Evolutionary conservation across 164 flowering plant species (phyloP), one percentile per base, ranked within the genome.

Genomic region (Platanus orientalis): DNA sequence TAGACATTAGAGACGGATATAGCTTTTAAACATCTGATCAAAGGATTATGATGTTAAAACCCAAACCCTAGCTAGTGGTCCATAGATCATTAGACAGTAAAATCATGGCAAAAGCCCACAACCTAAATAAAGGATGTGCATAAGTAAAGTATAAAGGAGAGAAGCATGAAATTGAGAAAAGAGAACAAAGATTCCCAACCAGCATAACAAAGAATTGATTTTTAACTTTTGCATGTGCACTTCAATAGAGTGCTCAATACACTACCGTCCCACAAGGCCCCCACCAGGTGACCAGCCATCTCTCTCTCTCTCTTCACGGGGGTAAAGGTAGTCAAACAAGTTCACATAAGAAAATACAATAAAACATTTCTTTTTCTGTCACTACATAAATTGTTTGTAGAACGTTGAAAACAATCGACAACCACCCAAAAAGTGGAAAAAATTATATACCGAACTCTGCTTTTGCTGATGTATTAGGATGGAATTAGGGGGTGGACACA

Each of bases 231-330:
- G 47, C 58, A 59, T 45, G 62, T 44, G 51, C 53, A 40, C 62
- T 16, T 0, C 3, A 34, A 27, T 27, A 16, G 17, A 59, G 62
- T 59, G 62, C 52, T 44, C 52, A 59, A 17, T 9, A 26, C 62
- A 59, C 52, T 11, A 59, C 62, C 36, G 52, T 45, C 51, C 34
- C 52, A 42, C 62, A 44, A 42, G 32, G 14, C 51, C 1, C 30
- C 50, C 49, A 13, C 50, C 40, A 36, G 1, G 16, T 0, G 30
- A 9, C 14, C 12, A 7, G 23, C n/a, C 48, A 58, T 28, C 21
- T 0, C 4, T 25, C 26, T 2, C 24, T 10, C 40, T 20, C 4
- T 11, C 24, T 12, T 7, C 16, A 13, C n/a, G 10, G 3, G 49
- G n/a, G 19, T 16, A 45, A 45, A 45, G 49, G 20, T 45, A 45